Evolutionary conservation across 192 early-diverging fungal species (phyloP).

Genomic region (Backusella liffmaniae): DNA sequence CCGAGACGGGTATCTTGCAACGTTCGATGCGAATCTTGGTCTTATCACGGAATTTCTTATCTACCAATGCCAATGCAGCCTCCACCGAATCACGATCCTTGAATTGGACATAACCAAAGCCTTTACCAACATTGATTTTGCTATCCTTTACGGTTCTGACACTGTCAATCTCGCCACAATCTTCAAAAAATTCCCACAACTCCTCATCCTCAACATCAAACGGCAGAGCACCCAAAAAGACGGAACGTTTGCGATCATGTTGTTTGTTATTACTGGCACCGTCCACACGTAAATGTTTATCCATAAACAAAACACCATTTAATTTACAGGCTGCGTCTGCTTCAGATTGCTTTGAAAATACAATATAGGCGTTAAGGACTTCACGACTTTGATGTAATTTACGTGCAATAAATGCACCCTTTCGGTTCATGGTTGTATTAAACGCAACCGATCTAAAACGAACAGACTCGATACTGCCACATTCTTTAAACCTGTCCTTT

Average conservation of each 20-base stretch:
- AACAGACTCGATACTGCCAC: conserved; percentile 79
- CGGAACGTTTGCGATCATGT: conserved; percentile 76
- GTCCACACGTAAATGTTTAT: conserved; percentile 89
- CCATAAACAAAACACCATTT: conserved; percentile 81
- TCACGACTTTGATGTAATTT: conserved; percentile 85
- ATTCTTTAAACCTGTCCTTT: conserved; percentile 59
- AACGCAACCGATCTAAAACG: conserved; percentile 91
- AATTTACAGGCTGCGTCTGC: conserved; percentile 58
- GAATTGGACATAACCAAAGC: conserved; percentile 93
- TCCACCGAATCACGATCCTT: conserved; percentile 69
- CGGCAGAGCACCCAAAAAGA: conserved; percentile 71
- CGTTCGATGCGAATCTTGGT: conserved; percentile 60
- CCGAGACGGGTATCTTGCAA: conserved; percentile 32
- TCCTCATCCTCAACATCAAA: conserved; percentile 75
- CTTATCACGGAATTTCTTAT: conserved; percentile 62
- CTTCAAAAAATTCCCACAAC: conserved; percentile 68
- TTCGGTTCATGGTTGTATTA: conserved; percentile 65
- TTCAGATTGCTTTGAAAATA: conserved; percentile 56
- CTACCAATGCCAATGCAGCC: conserved; percentile 77
- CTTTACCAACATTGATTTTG: conserved; percentile 88
- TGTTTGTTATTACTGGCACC: conserved; percentile 39
- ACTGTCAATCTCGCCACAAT: conserved; percentile 71
- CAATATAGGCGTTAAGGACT: conserved; percentile 87
- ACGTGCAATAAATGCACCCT: conserved; percentile 79
- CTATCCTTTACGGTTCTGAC: conserved; percentile 84